Base-by-base conservation (phyloP, 192 early-diverging fungal genomes). In the Diversispora eburnea region DNA sequence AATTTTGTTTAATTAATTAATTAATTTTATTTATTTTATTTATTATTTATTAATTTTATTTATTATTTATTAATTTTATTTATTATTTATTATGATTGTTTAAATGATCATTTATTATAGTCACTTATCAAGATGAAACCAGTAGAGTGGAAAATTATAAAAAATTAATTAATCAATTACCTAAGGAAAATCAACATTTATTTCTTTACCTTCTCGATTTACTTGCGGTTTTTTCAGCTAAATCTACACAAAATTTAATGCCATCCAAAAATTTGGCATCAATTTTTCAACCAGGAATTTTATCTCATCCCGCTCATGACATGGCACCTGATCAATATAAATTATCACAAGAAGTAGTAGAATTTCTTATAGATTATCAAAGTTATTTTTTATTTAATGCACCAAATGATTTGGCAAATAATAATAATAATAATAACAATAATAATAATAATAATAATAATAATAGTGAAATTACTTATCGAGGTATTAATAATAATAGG, bases 241-340 rank as follows among this genome's bases (percentile, higher is more conserved):
- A 85, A 56, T 72, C 85, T 46, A 77, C 72, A 22, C 80, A 82
- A 13, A 93, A 88, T 19, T 80, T 84, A 47, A 93, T 93, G 92
- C 86, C 87, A 56, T 78, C 87, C 19, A 84, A 86, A 9, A 93
- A 93, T 70, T 76, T 93, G 65, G 92, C 92, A 5, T 87, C 90
- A 4, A 88, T 93, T 17, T 84, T 93, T 74, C 87, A 88, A 67
- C 90, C 90, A 2, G 89, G 90, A n/a, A 76, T 93, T 51, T 77
- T 93, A 12, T 88, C 87, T 5, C 92, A 93, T 55, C 90, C 90
- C 10, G 81, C 83, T 45, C 90, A 93, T 61, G 83, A 88, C 56
- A 83, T 88, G 71, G 81, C 85, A 3, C 90, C 90, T 52, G 86
- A 88, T 20, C 87, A 93, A 67, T 93, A 93, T 77, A 88, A 86